Evolutionary conservation across 176 grass and related monocot genomes (phyloP), one percentile per base, ranked within the genome.

Genomic region (Pontederia paniculata): DNA sequence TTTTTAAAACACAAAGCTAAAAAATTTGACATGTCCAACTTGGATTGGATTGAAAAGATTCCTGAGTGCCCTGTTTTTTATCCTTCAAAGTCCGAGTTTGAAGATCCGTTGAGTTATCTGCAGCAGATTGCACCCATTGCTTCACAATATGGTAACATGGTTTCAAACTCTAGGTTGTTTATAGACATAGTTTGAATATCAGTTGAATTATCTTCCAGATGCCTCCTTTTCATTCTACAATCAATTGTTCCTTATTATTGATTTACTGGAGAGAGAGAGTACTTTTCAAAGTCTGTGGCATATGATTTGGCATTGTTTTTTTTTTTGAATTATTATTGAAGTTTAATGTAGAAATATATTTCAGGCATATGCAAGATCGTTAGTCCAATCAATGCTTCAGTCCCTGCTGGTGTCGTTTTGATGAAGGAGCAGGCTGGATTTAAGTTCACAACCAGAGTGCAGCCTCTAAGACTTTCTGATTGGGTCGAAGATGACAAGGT

Each of bases 361-460:
- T 23, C 75, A 98, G 94, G 94, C 22, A 91, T 98, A 67, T 98
- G 94, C 74, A 98, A 98, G 81, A 98, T 98, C 0, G 75, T 98
- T 54, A 74, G 83, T 18, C 94, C 94, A 19, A 47, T 93, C 49
- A 74, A 66, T 21, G 83, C 83, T 16, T 82, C 80, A 73, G 87
- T 98, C 62, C 87, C 94, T 77, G 94, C 94, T 70, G 83, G 94
- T 41, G 77, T 52, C 3, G 94, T 91, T 15, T 46, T 98, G 62
- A 88, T 23, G 75, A 98, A 98, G 75, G 87, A 98, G 65, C 83
- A 84, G 48, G 62, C 74, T 76, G 81, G 67, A 45, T 98, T 98
- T 77, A 98, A 98, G 72, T 98, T 98, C 57, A 82, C 85, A 54
- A 98, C 94, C 2, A 81, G 87, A 57, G 87, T 98, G 73, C 94